Conservation (phyloP, 2,329 filamentous ascomycete genomes). For the Fusarium metavorans region DNA sequence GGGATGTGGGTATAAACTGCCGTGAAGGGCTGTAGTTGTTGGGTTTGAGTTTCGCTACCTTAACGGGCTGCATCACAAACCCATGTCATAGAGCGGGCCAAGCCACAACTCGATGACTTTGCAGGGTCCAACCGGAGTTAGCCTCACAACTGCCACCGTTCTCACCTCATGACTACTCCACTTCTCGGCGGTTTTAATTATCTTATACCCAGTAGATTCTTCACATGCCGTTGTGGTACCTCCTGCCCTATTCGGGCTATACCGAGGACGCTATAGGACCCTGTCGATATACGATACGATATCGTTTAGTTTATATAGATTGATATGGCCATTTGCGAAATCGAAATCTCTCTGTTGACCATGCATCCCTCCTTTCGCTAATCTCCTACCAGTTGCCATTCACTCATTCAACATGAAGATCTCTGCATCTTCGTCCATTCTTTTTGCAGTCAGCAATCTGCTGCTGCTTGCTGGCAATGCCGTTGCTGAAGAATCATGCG, state of each 20-base stretch:
- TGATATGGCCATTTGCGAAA: neutral
- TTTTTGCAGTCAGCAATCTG: slow-evolving; percentile 1
- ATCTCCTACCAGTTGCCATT: neutral
- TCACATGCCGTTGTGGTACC: neutral
- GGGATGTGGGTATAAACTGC: slow-evolving; percentile 21
- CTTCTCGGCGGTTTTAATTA: neutral
- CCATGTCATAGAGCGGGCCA: slow-evolving; percentile 32
- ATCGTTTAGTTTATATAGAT: neutral
- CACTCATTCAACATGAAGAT: slow-evolving; percentile 2
- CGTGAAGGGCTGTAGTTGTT: neutral
- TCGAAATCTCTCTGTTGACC: neutral
- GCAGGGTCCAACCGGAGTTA: slow-evolving; percentile 1
- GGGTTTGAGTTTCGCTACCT: slow-evolving; percentile 1
- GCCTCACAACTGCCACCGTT: slow-evolving; percentile 8
- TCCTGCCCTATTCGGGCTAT: slow-evolving; percentile 4
- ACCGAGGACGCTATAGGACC: slow-evolving; percentile 1
- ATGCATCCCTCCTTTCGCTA: neutral
- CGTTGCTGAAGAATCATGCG: neutral
- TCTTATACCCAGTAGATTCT: neutral
- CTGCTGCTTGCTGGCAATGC: neutral
- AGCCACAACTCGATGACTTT: neutral
- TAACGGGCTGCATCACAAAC: neutral
- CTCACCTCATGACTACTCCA: neutral
- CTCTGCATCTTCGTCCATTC: slow-evolving; percentile 2
- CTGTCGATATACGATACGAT: neutral